These are phyloP conservation scores for Pleurotus tuoliensis DNA, from an alignment of 768 basidiomycete genomes.

Conservation along the genomic window DNA sequence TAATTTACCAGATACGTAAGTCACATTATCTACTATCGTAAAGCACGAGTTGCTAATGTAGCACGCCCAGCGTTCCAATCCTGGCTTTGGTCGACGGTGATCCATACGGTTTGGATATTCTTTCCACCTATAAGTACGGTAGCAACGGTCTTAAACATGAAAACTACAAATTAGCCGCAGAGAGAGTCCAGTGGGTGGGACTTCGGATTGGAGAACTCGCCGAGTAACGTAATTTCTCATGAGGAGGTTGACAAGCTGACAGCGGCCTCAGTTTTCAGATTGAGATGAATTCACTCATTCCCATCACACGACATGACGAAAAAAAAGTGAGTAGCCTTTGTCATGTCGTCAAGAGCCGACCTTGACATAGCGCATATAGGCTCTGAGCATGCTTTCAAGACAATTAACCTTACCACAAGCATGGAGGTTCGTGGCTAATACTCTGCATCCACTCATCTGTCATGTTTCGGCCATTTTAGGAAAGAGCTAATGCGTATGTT, in stretches of 20 bases:
- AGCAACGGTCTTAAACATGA: slow-evolving; percentile 72
- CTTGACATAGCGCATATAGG: slow-evolving; percentile 34
- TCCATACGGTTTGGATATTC: slow-evolving; percentile 89
- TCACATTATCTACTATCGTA: neutral
- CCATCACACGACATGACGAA: slow-evolving; percentile 67
- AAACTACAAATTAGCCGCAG: slow-evolving; percentile 59
- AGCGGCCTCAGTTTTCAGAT: slow-evolving; percentile 49
- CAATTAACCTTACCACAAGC: slow-evolving; percentile 41
- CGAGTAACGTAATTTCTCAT: slow-evolving; percentile 33
- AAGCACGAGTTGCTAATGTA: too few relatives aligned
- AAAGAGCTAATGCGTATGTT: slow-evolving; percentile 81
- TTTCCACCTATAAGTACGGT: slow-evolving; percentile 83
- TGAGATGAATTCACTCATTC: slow-evolving; percentile 56
- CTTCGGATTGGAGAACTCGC: slow-evolving; percentile 65
- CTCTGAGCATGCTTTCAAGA: slow-evolving; percentile 56
- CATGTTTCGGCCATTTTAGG: slow-evolving; percentile 33
- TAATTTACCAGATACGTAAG: slow-evolving; percentile 58
- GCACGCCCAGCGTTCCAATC: slow-evolving; percentile 59
- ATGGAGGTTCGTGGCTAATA: slow-evolving; percentile 55
- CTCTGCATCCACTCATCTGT: slow-evolving; percentile 1
- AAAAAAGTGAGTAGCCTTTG: slow-evolving; percentile 52
- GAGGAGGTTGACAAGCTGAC: too few relatives aligned
- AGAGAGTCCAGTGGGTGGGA: slow-evolving; percentile 77
- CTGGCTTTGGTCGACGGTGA: slow-evolving; percentile 85
- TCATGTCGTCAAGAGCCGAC: neutral